Conservation (phyloP, 2,329 filamentous ascomycete species). For the Cladosporium sp. region DNA sequence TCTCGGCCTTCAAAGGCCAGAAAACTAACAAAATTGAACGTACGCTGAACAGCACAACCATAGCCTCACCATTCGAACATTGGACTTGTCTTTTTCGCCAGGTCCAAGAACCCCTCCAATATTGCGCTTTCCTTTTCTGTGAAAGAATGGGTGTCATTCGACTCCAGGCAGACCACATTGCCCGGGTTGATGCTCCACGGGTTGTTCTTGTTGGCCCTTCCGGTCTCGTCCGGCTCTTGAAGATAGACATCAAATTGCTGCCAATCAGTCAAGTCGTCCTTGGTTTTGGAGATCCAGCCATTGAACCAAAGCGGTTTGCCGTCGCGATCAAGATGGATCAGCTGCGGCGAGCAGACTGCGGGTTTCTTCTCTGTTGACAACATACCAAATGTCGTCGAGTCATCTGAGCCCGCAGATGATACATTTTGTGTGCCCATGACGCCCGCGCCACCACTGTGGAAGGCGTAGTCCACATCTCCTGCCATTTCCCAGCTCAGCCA, state of each 20-base stretch:
- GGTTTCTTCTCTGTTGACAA: background rate
- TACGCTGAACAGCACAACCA: background rate
- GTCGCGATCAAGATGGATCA: slow-evolving; percentile 41
- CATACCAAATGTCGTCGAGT: background rate
- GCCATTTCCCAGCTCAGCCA: slow-evolving; percentile 48
- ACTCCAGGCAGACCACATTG: slow-evolving; percentile 36
- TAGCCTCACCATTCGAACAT: background rate
- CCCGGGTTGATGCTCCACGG: slow-evolving; percentile 33
- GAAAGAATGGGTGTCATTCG: slow-evolving; percentile 26
- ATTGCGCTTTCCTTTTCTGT: slow-evolving; percentile 24
- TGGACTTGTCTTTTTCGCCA: slow-evolving; percentile 15
- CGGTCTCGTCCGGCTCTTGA: slow-evolving; percentile 28
- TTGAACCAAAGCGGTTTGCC: slow-evolving; percentile 46
- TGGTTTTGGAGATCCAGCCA: slow-evolving; percentile 42
- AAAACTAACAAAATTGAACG: no score
- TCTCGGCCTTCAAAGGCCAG: no score
- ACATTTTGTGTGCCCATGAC: slow-evolving; percentile 33
- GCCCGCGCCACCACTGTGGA: slow-evolving; percentile 40
- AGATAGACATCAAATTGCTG: slow-evolving; percentile 35
- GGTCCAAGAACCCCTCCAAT: slow-evolving; percentile 29
- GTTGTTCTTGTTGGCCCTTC: slow-evolving; percentile 17
- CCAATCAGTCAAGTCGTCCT: slow-evolving; percentile 37
- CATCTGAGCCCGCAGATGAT: no score
- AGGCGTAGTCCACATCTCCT: slow-evolving; percentile 40
- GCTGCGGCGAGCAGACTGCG: slow-evolving; percentile 42